Evolutionary conservation across 106 monocot genomes (phyloP).

Genomic region (Triglochin maritima): DNA sequence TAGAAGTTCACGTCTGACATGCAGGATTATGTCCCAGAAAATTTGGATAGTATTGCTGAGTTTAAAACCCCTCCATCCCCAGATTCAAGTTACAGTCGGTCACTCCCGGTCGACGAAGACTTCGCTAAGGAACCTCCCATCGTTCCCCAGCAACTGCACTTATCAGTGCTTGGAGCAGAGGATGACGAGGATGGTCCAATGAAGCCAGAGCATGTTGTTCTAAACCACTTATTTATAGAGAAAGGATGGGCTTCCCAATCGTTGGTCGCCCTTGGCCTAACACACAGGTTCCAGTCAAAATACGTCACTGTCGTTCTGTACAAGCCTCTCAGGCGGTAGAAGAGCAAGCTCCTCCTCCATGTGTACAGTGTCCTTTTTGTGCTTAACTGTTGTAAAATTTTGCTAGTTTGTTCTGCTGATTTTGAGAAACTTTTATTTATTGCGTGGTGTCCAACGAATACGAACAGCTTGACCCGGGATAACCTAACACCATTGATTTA

Average conservation of each 20-base stretch:
- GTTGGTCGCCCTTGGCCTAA: conserved; percentile 53
- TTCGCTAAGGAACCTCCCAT: conserved; percentile 73
- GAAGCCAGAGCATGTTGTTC: conserved; percentile 55
- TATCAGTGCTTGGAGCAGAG: conserved; percentile 32
- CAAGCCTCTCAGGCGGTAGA: conserved; percentile 48
- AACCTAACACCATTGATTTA: too few relatives aligned
- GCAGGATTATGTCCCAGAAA: conserved; percentile 65
- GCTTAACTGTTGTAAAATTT: not conserved
- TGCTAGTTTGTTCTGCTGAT: too few relatives aligned
- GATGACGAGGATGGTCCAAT: conserved; percentile 9
- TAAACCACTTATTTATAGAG: conserved; percentile 83
- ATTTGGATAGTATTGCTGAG: conserved; percentile 46
- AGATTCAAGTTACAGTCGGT: conserved; percentile 39
- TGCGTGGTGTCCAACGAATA: too few relatives aligned
- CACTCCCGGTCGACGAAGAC: conserved; percentile 44
- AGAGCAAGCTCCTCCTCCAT: not conserved
- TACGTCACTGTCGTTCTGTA: conserved; percentile 69
- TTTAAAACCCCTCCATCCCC: conserved; percentile 61
- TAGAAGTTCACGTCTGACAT: not conserved
- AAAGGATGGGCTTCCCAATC: conserved; percentile 63
- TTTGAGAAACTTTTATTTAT: too few relatives aligned
- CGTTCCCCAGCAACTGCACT: conserved; percentile 61
- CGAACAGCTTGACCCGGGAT: too few relatives aligned
- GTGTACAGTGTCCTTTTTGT: not conserved
- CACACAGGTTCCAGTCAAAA: conserved; percentile 71